Evolutionary conservation across 2,329 filamentous ascomycete species (phyloP), one percentile per base, ranked within the genome.

Genomic region (Nemania bipapillata): DNA sequence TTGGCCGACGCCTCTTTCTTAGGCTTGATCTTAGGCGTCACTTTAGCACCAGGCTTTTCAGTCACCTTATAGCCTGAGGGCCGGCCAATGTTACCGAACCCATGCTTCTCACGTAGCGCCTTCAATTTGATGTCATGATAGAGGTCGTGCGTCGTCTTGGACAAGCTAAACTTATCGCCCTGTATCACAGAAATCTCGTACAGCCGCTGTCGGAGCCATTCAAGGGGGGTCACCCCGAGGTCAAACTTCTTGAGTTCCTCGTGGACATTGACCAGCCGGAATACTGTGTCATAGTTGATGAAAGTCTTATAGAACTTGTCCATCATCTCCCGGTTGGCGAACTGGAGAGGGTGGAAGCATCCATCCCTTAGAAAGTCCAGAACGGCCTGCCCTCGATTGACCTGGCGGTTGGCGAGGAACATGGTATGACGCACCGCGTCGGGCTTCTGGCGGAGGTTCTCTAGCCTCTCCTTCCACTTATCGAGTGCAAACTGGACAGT

Each of bases 151-250:
- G 86, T 81, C 1, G 82, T 84, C 72, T 81, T 83, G 52, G 82
- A 81, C 22, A 88, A 77, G 73, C 83, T 86, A 72, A 89, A 89
- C 17, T 79, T 79, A 2, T 82, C 73, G 0, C 85, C 84, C 45
- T 83, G 77, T 20, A 78, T 78, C 8, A 63, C 65, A 42, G 82
- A 80, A 15, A 88, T 77, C 75, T 89, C 86, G 68, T 85, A 80
- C 56, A 89, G 80, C 12, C 87, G 84, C 40, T 88, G 86, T 3
- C 87, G 84, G 61, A 89, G 78, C 87, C 86, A 89, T 28, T 88
- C 82, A 2, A 86, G 76, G 0, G 87, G 86, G 2, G 81, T 81
- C 22, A 88, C 79, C 42, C 86, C 84, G 4, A 88, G 80, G 32
- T 83, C 81, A 64, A 87, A 87, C 72, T 85, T 86, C 63, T 80